Evolutionary conservation across 805 yeast genomes (phyloP), one percentile per base, ranked within the genome.

Genomic region (Metschnikowia reukaufii): DNA sequence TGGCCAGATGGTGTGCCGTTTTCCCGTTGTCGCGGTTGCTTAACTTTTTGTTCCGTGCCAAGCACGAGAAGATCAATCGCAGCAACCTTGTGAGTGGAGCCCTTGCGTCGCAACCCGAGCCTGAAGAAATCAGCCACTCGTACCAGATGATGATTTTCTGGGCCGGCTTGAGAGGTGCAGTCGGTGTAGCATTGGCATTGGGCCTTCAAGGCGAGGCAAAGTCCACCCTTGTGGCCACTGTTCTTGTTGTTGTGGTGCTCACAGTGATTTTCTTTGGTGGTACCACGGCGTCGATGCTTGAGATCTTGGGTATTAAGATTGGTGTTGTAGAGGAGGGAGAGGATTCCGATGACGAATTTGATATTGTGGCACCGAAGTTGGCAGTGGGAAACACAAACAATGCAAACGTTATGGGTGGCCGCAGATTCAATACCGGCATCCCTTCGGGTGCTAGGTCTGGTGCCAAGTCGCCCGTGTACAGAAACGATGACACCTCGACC

Each of bases 121-220:
- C 87, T 1, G 97, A 90, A 59, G 98, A 92, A 68, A 90, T 94
- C 51, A 94, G 96, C 20, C 92, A 88, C 59, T 88, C 86, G 51
- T 94, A 94, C 66, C 99, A 94, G 69, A 89, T 90, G 88, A 94
- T 94, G 99, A 89, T 92, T 42, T 94, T 94, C 65, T 94, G 99
- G 99, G 99, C 99, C 2, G 99, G 99, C 3, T 74, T 94, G 47
- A 78, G 99, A 62, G 99, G 99, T 49, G 99, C 99, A 0, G 99
- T 94, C 30, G 99, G 99, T 54, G 99, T 94, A 4, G 99, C 99
- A 0, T 77, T 94, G 60, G 99, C 99, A 0, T 89, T 95, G 83
- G 99, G 99, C 12, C 72, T 94, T 34, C 96, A 88, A 67, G 99
- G 98, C 50, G 97, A 92, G 61, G 83, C 88, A 46, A 92, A 91